phyloP scores from a whole-genome alignment of 805 yeast species.

The Sporopachydermia lactativora region DNA sequence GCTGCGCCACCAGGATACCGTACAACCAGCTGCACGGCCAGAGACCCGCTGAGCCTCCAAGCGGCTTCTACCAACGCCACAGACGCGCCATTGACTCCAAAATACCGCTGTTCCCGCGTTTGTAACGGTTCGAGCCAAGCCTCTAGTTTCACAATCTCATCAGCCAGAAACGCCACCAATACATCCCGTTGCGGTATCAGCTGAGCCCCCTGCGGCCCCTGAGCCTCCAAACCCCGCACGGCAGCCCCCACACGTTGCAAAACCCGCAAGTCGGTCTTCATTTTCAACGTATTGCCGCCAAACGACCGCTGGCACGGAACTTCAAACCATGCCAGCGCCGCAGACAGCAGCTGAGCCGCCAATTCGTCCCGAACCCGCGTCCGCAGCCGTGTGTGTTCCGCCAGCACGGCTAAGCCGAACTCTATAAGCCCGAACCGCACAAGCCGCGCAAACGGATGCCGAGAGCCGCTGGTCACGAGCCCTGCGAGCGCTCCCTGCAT shows the following conservation, averaged over 20 bases:
- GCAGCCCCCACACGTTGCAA: conserved; percentile 36
- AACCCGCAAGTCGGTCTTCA: conserved; percentile 51
- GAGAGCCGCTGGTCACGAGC: conserved; percentile 42
- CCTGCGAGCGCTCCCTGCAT: conserved; percentile 38
- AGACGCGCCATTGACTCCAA: conserved; percentile 23
- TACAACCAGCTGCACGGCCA: conserved; percentile 58
- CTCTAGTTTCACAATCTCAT: conserved; percentile 57
- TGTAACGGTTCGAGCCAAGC: conserved; percentile 66
- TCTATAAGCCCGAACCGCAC: conserved; percentile 60
- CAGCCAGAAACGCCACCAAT: conserved; percentile 49
- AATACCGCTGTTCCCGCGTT: conserved; percentile 15
- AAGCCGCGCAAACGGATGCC: conserved; percentile 71
- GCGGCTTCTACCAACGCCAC: conserved; percentile 35
- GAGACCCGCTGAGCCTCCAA: conserved; percentile 49
- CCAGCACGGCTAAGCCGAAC: conserved; percentile 52
- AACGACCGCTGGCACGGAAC: conserved; percentile 55
- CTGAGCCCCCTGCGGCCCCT: conserved; percentile 7
- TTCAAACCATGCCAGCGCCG: conserved; percentile 69
- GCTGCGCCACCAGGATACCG: conserved; percentile 33
- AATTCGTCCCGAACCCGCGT: conserved; percentile 32
- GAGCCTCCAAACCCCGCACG: conserved; percentile 15
- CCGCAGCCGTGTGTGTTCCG: conserved; percentile 35
- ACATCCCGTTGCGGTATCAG: conserved; percentile 39
- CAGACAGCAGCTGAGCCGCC: conserved; percentile 41
- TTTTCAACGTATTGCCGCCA: conserved; percentile 67